Conservation (phyloP, 2,329 filamentous ascomycete genomes). For the Acrocalymma vagum region DNA sequence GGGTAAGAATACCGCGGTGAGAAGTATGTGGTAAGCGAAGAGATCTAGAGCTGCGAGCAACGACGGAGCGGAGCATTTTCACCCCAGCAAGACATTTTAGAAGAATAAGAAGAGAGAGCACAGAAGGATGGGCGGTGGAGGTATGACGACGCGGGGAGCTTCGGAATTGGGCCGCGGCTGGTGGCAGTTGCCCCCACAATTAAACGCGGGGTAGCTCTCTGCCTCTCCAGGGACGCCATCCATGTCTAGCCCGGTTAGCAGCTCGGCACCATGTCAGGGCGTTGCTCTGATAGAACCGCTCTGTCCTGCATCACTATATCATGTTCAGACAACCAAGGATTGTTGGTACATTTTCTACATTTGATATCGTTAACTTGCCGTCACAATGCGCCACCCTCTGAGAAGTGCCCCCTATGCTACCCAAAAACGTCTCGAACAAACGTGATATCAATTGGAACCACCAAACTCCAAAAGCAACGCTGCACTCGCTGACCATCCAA, state of each 20-base stretch:
- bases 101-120: conserved; percentile 2
- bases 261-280: no score
- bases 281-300: no score
- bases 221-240: no score
- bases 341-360: conserved; percentile 1
- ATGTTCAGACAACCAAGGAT: no score
- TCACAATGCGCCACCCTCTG: no score
- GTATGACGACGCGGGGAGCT: neutral
- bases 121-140: neutral
- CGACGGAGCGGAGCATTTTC: conserved; percentile 39
- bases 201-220: conserved; percentile 26
- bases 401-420: conserved; percentile 1
- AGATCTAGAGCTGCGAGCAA: conserved; percentile 23
- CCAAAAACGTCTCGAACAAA: no score
- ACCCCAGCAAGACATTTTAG: conserved; percentile 20
- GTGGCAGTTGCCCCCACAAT: conserved; percentile 1
- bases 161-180: conserved; percentile 19
- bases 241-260: no score
- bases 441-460: conserved; percentile 8
- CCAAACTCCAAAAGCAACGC: conserved; percentile 14
- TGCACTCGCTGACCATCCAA: conserved; percentile 11
- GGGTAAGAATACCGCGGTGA: conserved; percentile 39
- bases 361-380: no score
- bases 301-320: no score
- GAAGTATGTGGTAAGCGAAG: conserved; percentile 8